Evolutionary conservation across 371 early-diverging fungal genomes (phyloP).

Genomic region (Mortierella polycephala): DNA sequence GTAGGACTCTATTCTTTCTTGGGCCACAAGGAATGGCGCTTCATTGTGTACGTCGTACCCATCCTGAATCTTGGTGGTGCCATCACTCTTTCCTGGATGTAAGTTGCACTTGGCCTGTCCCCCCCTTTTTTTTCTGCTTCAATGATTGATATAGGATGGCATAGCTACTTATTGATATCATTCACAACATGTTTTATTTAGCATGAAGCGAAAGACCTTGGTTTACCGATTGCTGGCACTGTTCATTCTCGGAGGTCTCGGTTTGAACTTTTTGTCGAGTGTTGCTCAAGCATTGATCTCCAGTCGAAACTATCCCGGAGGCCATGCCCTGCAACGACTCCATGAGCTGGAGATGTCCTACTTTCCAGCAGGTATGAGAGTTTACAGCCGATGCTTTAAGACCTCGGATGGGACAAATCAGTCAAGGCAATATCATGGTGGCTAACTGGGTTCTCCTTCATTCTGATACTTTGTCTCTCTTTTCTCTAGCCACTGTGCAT

Average conservation of each 20-base stretch:
- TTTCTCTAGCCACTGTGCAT: slow-evolving; percentile 67
- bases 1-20: slow-evolving; percentile 77
- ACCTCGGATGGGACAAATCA: background rate
- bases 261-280: slow-evolving; percentile 55
- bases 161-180: background rate
- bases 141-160: background rate
- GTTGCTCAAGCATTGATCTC: slow-evolving; percentile 71
- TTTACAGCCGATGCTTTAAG: background rate
- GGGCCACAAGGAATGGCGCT: slow-evolving; percentile 98
- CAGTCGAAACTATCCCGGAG: slow-evolving; percentile 90
- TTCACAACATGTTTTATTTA: slow-evolving; percentile 1
- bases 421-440: background rate
- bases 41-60: slow-evolving; percentile 90
- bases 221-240: slow-evolving; percentile 22
- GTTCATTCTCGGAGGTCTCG: slow-evolving; percentile 31
- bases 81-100: slow-evolving; percentile 55
- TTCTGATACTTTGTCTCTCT: background rate
- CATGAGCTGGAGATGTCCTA: slow-evolving; percentile 62
- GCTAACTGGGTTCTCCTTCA: background rate
- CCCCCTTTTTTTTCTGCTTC: background rate
- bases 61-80: slow-evolving; percentile 85
- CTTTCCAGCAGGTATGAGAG: slow-evolving; percentile 25
- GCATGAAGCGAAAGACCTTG: slow-evolving; percentile 40
- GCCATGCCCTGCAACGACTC: slow-evolving; percentile 73
- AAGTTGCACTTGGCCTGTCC: slow-evolving; percentile 14